Base-by-base conservation (phyloP, 257 asterid species). In the Solanum bulbocastanum region DNA sequence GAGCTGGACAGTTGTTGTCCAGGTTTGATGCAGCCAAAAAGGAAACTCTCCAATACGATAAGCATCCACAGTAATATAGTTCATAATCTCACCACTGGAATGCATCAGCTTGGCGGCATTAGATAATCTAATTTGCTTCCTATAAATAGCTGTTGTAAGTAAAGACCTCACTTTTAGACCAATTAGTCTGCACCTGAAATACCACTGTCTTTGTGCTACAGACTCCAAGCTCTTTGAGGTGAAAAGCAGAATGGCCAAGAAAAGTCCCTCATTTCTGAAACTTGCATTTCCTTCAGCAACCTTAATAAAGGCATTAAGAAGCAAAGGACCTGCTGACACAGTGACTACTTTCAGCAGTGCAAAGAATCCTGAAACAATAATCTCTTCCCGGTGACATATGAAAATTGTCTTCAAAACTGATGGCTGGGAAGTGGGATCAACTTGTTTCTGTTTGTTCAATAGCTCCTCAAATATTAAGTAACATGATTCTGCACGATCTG, bases 251-350 rank as follows among this genome's bases (percentile, higher is more conserved):
- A 88, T 90, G 46, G 94, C 96, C 82, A 94, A 91, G 40, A 87
- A 86, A 73, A 86, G 92, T 8, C 98, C 98, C 87, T 94, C 96
- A 27, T 93, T 89, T 42, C 90, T 74, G 84, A 84, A 95, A 52
- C 87, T 76, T 20, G 89, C 87, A 8, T 84, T 85, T 12, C 98
- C 99, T 42, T 90, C 92, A 27, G 96, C 93, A 91, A 90, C 96
- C 72, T 93, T 93, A 79, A 96, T 97, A 13, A 95, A 94, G 83
- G 87, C 86, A 75, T 96, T 98, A 49, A 96, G 95, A 52, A 95
- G 96, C 89, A 89, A 94, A 1, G 98, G 98, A 8, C 98, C 99
- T 11, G 93, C 98, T 83, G 92, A 96, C 37, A 94, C 86, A 44
- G 98, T 90, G 75, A 93, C 32, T 1, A 94, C 91, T 91, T 90